phyloP scores from a whole-genome alignment of 2,329 filamentous ascomycete genomes.

The Epichloe sibirici region DNA sequence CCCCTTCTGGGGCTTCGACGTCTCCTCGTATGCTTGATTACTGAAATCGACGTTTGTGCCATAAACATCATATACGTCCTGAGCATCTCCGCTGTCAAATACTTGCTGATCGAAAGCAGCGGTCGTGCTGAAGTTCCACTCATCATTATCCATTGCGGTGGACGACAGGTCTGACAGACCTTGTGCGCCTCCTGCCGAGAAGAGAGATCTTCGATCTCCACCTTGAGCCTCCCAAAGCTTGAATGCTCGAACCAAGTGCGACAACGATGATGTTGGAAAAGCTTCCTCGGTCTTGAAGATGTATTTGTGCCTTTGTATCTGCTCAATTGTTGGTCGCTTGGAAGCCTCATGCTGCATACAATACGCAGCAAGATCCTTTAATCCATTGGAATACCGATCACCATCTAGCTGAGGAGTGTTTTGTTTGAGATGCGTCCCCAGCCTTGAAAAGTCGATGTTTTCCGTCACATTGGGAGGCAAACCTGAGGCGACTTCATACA shows the following conservation, averaged over 20 bases:
- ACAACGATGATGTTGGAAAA: constrained; percentile 52
- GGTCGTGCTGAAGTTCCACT: constrained; percentile 58
- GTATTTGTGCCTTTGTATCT: constrained; percentile 58
- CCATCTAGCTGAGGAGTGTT: constrained; percentile 59
- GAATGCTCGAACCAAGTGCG: constrained; percentile 58
- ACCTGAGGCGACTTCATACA: constrained; percentile 71
- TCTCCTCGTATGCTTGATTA: constrained; percentile 32
- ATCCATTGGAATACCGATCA: constrained; percentile 53
- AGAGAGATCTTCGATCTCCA: constrained; percentile 55
- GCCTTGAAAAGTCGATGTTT: constrained; percentile 33
- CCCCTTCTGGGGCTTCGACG: constrained; percentile 38
- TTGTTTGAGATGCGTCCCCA: constrained; percentile 45
- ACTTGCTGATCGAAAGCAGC: constrained; percentile 50
- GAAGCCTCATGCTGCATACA: constrained; percentile 58
- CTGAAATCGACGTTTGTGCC: constrained; percentile 44
- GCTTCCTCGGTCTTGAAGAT: constrained; percentile 48
- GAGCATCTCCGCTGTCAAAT: constrained; percentile 38
- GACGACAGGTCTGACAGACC: constrained; percentile 33
- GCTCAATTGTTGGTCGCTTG: constrained; percentile 55
- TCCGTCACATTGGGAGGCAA: constrained; percentile 56
- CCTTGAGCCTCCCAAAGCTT: constrained; percentile 65
- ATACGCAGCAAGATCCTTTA: constrained; percentile 60
- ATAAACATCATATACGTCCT: constrained; percentile 50
- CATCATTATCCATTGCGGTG: constrained; percentile 38
- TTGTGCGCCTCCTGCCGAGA: constrained; percentile 47